phyloP scores from a whole-genome alignment of 495 filamentous ascomycete species.

The Echria macrotheca region DNA sequence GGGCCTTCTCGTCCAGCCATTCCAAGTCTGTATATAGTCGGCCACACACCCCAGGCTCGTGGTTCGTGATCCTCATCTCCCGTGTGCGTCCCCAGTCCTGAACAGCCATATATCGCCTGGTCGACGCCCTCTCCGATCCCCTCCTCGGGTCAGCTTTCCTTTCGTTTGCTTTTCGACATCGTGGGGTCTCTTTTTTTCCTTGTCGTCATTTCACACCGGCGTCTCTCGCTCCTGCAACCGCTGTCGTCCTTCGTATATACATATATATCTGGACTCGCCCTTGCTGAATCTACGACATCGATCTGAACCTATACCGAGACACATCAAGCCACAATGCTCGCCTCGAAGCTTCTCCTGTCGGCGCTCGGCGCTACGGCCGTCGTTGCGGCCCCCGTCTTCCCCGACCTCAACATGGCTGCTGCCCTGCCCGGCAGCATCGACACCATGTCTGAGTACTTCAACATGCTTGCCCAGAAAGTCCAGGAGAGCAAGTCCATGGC shows the following conservation, averaged over 20 bases:
- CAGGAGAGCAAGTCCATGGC: conserved; percentile 32
- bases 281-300: too few species aligned
- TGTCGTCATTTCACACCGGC: conserved; percentile 23
- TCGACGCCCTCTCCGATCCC: conserved; percentile 1
- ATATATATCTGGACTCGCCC: too few species aligned
- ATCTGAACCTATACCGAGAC: too few species aligned
- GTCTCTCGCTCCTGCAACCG: conserved; percentile 21
- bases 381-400: conserved; percentile 44
- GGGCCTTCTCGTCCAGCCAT: conserved; percentile 3
- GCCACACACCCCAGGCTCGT: not conserved
- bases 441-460: conserved; percentile 50
- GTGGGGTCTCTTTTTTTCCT: conserved; percentile 29
- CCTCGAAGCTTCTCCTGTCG: conserved; percentile 39
- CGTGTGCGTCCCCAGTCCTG: conserved; percentile 4
- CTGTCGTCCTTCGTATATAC: too few species aligned
- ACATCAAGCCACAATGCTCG: conserved; percentile 34
- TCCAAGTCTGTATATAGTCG: conserved; percentile 16
- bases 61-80: conserved; percentile 6
- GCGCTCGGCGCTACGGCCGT: conserved; percentile 39
- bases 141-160: conserved; percentile 20
- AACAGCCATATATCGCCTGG: conserved; percentile 16
- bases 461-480: conserved; percentile 45
- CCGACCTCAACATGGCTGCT: conserved; percentile 30
- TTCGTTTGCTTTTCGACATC: conserved; percentile 25
- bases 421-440: conserved; percentile 33